Conservation (phyloP, 2,329 filamentous ascomycete genomes). For the Colletotrichum somersetense region DNA sequence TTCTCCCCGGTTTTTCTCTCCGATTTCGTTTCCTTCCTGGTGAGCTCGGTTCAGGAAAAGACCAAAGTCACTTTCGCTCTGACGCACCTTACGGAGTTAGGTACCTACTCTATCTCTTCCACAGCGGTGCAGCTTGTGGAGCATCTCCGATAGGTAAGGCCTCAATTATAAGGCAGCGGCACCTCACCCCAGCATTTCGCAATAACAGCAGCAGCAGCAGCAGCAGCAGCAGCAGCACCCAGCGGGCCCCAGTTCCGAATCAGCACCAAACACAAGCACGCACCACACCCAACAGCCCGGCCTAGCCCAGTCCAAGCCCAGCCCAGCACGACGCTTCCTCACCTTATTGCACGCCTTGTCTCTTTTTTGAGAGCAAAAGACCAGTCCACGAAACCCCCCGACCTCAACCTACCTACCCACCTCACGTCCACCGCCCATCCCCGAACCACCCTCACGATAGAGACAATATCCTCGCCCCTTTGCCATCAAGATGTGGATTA, state of each 20-base stretch:
- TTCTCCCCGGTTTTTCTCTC: not conserved
- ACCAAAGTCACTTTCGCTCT: constrained; percentile 15
- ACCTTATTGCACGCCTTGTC: constrained; percentile 15
- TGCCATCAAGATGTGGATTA: constrained; percentile 81
- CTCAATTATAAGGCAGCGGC: constrained; percentile 27
- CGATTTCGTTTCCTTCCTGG: too few relatives aligned
- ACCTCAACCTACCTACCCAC: constrained; percentile 32
- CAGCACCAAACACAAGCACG: constrained; percentile 20
- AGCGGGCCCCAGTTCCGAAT: too few relatives aligned
- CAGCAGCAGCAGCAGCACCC: not conserved
- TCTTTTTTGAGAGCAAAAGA: constrained; percentile 36
- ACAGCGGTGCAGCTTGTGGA: constrained; percentile 17
- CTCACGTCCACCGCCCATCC: constrained; percentile 38
- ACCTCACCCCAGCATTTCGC: constrained; percentile 13
- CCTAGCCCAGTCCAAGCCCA: constrained; percentile 13
- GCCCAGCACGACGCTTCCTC: constrained; percentile 1
- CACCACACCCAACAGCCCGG: constrained; percentile 10
- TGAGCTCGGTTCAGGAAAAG: not conserved
- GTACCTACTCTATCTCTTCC: not conserved
- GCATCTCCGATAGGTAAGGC: constrained; percentile 20
- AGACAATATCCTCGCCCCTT: constrained; percentile 39
- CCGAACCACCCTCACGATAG: constrained; percentile 32
- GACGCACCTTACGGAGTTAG: constrained; percentile 6
- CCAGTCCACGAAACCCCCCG: constrained; percentile 31
- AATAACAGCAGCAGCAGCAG: constrained; percentile 9